Evolutionary conservation across 306 rosid species (phyloP), one percentile per base, ranked within the genome.

Genomic region (Trifolium subterraneum): DNA sequence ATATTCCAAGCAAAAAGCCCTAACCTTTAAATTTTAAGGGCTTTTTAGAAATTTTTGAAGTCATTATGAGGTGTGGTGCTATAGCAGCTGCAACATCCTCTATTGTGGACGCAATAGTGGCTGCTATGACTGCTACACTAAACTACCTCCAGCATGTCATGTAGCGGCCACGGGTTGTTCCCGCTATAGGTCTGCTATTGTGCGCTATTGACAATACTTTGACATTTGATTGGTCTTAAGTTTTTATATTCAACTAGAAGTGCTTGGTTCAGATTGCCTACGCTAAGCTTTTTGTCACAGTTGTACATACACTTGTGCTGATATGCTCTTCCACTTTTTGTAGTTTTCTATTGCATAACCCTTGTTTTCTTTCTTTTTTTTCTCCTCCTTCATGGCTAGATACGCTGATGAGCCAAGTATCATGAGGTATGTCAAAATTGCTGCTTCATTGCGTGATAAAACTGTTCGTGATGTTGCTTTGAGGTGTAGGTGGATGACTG

Each of bases 401-500:
- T 90, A 71, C 80, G 87, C 83, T 74, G 89, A 86, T 62, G 98
- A 88, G 78, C 97, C 93, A 31, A 90, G 85, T 83, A 86, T 93
- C 70, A 81, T 89, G 95, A 87, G 76, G 88, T 93, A 93, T 75
- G 84, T 93, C 77, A 93, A 93, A 86, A 90, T 93, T 60, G 98
- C 97, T 3, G 91, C 97, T 67, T 76, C 83, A 15, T 85, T 93
- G 84, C 88, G 78, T 55, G 93, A 93, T 79, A 93, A 93, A 87
- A 93, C 95, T 79, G 97, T 93, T 15, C 93, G 98, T 73, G 97
- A 93, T 80, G 98, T 93, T 83, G 98, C 98, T 82, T 79, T 93
- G 90, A 87, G 98, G 93, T 88, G 93, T 89, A 83, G 89, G 85
- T 93, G 98, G 98, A 89, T 90, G 95, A 86, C 83, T 74, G 98